phyloP scores from a whole-genome alignment of 345 rosid species.

The Populus pruinosa region DNA sequence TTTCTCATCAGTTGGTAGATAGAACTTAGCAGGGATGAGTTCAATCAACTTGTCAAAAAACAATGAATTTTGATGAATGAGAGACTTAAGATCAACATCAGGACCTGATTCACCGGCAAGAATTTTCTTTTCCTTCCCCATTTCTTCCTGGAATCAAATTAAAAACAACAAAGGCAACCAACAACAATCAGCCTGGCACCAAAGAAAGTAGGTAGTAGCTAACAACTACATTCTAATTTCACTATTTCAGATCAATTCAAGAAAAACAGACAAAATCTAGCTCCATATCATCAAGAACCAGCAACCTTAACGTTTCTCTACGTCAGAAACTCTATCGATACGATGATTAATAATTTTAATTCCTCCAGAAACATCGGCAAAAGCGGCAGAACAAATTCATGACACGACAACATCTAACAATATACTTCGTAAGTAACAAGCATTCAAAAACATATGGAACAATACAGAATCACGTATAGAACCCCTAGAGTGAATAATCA shows the following conservation, averaged over 20 bases:
- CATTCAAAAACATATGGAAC: neutral
- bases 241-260: neutral
- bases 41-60: conserved; percentile 74
- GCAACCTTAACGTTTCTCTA: neutral
- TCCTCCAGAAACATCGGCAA: neutral
- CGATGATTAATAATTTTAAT: neutral
- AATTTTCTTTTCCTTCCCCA: conserved; percentile 47
- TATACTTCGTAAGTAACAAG: neutral
- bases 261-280: neutral
- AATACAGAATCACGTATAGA: neutral
- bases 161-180: neutral
- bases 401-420: neutral
- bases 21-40: conserved; percentile 86
- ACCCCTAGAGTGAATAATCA: neutral
- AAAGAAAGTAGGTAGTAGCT: neutral
- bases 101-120: conserved; percentile 3
- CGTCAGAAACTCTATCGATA: neutral
- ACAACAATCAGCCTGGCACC: neutral
- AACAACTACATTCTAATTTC: neutral
- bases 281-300: neutral
- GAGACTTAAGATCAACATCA: conserved; percentile 36
- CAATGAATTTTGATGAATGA: conserved; percentile 46
- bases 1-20: conserved; percentile 61
- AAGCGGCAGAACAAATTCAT: neutral
- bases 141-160: conserved; percentile 10